Base-by-base conservation (phyloP, 2,329 filamentous ascomycete genomes). In the Cladosporium phlei region DNA sequence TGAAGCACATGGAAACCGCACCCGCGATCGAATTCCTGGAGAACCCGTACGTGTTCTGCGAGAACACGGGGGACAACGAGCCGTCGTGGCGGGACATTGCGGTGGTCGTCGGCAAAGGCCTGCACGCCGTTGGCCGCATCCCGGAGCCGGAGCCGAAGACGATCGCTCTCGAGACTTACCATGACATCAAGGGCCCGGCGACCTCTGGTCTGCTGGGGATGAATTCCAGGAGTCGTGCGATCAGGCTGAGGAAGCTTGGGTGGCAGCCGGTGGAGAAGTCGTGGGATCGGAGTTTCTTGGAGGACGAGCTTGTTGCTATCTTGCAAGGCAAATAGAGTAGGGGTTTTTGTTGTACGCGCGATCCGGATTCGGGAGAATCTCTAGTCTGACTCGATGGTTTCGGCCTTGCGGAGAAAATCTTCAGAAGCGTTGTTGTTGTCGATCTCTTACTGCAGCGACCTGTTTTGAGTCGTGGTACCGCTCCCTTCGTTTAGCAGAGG, bases 21-120 rank as follows among this genome's bases (percentile, higher is more conserved):
- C 39, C 61, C 3, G 47, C 62, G 0, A 48, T 54, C 4, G 56
- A 66, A 6, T 51, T 67, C 32, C 14, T 20, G 10, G 14, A 14
- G 25, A 73, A 75, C 49, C 71, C 71, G 6, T 76, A 75, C 60
- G 69, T 65, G 57, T 72, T 75, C 54, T 61, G 67, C 17, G 55
- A 55, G 6, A 51, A 51, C 19, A 25, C 24, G 6, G 24, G 24
- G 6, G 69, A 68, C 17, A 39, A 62, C 8, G 72, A 75, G 52
- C 62, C 65, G n/a, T 68, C 67, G 14, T 75, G 71, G 71, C 55
- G 55, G 12, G 66, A 69, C 4, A 57, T 66, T 6, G 68, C 69
- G 0, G 53, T 49, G 4, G 52, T 61, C 4, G 67, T 74, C 48
- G 71, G 68, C 1, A 49, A 61, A 30, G 58, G 55, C 4, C 58